Base-by-base conservation (phyloP, 1,284 basidiomycete species). In the Golubevia pallescens region DNA sequence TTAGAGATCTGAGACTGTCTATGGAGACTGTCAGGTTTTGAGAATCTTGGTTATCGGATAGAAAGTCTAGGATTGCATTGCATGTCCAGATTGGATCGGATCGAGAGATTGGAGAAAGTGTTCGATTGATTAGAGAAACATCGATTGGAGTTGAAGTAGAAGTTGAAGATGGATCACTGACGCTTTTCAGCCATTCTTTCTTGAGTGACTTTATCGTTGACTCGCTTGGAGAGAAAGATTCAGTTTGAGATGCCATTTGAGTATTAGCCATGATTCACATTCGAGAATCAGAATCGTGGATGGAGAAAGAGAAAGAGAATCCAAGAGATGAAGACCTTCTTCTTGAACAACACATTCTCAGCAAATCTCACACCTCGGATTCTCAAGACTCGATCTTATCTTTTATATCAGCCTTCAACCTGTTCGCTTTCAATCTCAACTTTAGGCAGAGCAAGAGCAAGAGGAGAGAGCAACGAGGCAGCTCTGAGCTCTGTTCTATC, bases 171-270 rank as follows among this genome's bases (percentile, higher is more conserved):
- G n/a, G 14, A 19, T 13, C 34, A 24, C 10, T 54, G 53, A 20
- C 19, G 20, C 23, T 23, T 20, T 20, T 54, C 19, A 54, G 19
- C 23, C 20, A 54, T 20, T 54, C 23, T 54, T 23, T 54, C 53
- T 38, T 58, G 57, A n/a, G 24, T n/a, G 21, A n/a, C 57, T 19
- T 24, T 2, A 23, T 58, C 48, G 57, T n/a, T 38, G 57, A 58
- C 57, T 24, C 57, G 57, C 57, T 58, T 23, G 57, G 24, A 20
- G 8, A 57, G 56, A 16, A 32, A 32, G 38, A 57, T 19, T 16
- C 38, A 20, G 56, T 57, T 32, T 19, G 21, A 20, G 51, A 16
- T 53, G 51, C n/a, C 51, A n/a, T 16, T 16, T 53, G 51, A 16
- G 51, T 53, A n/a, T 16, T n/a, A n/a, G 16, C 16, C 16, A 16